A percentile compares a stretch with the other conserved stretches of the same genome.
These are phyloP conservation scores for Wallacemonas rigidus DNA, from an alignment of 208 protist species.

Conservation along the genomic window DNA sequence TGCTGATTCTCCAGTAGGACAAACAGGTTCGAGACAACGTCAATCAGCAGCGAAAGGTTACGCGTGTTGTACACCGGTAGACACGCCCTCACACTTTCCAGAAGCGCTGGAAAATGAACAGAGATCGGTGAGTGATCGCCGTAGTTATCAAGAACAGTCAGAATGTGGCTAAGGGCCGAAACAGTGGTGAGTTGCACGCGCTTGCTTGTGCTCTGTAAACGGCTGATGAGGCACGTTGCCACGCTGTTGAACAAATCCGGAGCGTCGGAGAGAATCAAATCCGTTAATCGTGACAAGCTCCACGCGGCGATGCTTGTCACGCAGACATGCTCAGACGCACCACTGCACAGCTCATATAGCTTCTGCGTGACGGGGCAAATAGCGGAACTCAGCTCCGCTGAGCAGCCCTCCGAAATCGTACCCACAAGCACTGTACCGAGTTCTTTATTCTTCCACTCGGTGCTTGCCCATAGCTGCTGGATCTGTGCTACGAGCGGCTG, in stretches of 20 bases:
- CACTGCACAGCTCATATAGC: slow-evolving; percentile 46
- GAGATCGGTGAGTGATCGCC: slow-evolving; percentile 25
- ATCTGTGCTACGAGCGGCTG: slow-evolving; percentile 48
- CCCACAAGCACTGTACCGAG: slow-evolving; percentile 80
- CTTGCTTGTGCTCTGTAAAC: slow-evolving; percentile 77
- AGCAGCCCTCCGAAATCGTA: slow-evolving; percentile 71
- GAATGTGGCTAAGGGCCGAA: slow-evolving; percentile 55
- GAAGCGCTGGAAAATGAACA: slow-evolving; percentile 30
- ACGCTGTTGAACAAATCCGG: slow-evolving; percentile 29
- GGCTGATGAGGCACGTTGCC: slow-evolving; percentile 42
- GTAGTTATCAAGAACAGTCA: slow-evolving; percentile 43
- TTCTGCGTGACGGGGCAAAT: slow-evolving; percentile 48
- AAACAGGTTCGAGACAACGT: slow-evolving; percentile 41
- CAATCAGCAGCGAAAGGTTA: slow-evolving; percentile 74
- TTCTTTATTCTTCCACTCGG: slow-evolving; percentile 62
- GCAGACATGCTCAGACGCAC: slow-evolving; percentile 68
- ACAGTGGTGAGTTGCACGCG: slow-evolving; percentile 74
- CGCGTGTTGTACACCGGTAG: slow-evolving; percentile 74
- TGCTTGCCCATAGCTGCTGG: slow-evolving; percentile 53
- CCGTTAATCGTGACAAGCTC: slow-evolving; percentile 73
- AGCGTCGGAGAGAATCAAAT: slow-evolving; percentile 34
- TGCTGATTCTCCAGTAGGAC: slow-evolving; percentile 25
- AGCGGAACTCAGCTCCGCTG: slow-evolving; percentile 37
- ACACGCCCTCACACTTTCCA: slow-evolving; percentile 48
- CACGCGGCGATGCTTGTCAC: slow-evolving; percentile 86